phyloP scores from a whole-genome alignment of 371 early-diverging fungal genomes.

The Funneliformis caledonium region DNA sequence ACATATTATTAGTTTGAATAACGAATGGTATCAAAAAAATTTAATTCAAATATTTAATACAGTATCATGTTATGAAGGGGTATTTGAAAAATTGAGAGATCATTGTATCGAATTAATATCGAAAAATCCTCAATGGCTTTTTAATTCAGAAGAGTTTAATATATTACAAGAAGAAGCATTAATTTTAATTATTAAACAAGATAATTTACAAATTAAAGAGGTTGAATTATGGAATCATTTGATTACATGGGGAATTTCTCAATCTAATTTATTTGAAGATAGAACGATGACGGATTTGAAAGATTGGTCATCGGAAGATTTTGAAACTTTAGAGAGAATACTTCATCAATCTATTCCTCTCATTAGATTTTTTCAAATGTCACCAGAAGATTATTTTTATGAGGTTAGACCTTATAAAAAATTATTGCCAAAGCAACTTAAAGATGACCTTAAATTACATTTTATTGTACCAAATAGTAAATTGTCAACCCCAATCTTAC shows the following conservation, averaged over 20 bases:
- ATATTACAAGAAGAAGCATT: conserved; percentile 20
- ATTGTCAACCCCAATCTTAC: background rate
- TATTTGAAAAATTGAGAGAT: background rate
- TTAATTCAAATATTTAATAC: conserved; percentile 20
- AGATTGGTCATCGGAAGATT: conserved; percentile 7
- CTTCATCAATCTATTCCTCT: conserved; percentile 21
- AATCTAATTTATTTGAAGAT: conserved; percentile 9
- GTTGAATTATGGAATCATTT: conserved; percentile 30
- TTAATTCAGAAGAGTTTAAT: conserved; percentile 16
- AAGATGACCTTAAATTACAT: conserved; percentile 25
- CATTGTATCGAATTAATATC: conserved; percentile 8
- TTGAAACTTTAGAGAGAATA: conserved; percentile 22
- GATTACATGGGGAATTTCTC: conserved; percentile 33
- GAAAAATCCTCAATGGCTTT: conserved; percentile 12
- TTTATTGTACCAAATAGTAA: conserved; percentile 29
- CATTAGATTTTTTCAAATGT: conserved; percentile 17
- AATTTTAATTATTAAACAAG: conserved; percentile 1
- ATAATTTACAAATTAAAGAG: conserved; percentile 27
- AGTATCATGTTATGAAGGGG: conserved; percentile 16
- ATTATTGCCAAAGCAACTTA: conserved; percentile 29
- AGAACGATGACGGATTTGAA: background rate
- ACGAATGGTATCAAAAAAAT: conserved; percentile 17
- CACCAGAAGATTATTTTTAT: conserved; percentile 23
- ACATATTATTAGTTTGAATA: background rate
- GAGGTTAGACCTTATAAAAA: conserved; percentile 33